Evolutionary conservation across 352 stramenopile genomes (phyloP).

Genomic region (Pythium rhizo-oryzae): DNA sequence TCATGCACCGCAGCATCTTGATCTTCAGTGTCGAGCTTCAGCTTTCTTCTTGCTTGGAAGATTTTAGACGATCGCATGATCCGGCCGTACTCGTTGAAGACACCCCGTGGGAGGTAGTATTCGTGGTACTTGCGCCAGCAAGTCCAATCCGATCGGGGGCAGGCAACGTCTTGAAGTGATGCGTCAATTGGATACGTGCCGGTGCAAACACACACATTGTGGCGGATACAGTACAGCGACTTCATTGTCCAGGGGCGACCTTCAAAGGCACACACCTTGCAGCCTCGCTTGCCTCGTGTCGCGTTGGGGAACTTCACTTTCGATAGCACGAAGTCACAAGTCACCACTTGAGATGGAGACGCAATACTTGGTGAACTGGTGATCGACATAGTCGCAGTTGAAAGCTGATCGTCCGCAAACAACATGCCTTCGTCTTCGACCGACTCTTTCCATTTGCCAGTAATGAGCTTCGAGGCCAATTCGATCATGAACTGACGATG

Average conservation of each 20-base stretch:
- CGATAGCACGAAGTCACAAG: no score
- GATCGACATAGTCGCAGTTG: no score
- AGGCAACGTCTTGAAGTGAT: conserved; percentile 1
- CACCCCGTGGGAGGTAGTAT: background rate
- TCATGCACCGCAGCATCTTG: no score
- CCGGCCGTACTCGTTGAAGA: no score
- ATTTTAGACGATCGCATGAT: no score
- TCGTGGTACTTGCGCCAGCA: conserved; percentile 20
- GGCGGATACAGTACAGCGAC: conserved; percentile 11
- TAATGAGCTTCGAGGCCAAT: no score
- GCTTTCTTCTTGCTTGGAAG: no score
- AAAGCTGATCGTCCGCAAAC: conserved; percentile 17
- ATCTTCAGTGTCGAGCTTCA: no score
- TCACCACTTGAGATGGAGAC: no score
- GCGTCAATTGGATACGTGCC: conserved; percentile 3
- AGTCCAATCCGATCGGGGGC: conserved; percentile 6
- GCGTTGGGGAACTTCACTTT: conserved; percentile 15
- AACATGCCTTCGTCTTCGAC: conserved; percentile 16
- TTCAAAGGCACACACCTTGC: conserved; percentile 21
- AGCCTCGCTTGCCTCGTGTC: conserved; percentile 14
- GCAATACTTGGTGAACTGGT: no score
- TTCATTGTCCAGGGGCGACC: conserved; percentile 10
- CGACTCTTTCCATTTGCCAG: no score
- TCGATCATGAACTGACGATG: no score
- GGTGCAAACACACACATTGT: conserved; percentile 22